phyloP scores from a whole-genome alignment of 176 grass and related monocot genomes.

The Pharus latifolius region DNA sequence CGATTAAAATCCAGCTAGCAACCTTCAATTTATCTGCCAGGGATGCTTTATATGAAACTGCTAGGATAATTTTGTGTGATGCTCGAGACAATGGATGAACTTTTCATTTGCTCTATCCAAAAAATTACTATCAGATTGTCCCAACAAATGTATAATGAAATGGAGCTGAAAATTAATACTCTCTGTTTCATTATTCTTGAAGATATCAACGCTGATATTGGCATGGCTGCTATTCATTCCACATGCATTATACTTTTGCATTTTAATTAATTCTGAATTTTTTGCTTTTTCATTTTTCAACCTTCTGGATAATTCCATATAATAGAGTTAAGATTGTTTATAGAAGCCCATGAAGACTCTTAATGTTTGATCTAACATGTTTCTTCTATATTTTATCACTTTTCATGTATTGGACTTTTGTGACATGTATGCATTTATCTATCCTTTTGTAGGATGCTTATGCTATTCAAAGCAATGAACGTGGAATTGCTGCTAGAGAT shows the following conservation, averaged over 20 bases:
- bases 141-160: not conserved
- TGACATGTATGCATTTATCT: constrained; percentile 12
- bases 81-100: not conserved
- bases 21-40: not conserved
- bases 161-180: not conserved
- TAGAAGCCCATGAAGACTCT: not conserved
- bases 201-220: not conserved
- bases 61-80: not conserved
- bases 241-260: not conserved
- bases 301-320: not conserved
- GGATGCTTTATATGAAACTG: not conserved
- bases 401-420: not conserved
- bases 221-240: not conserved
- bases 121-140: not conserved
- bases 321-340: not conserved
- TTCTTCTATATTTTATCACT: not conserved
- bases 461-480: constrained; percentile 93
- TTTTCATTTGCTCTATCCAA: not conserved
- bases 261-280: not conserved
- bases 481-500: constrained; percentile 81
- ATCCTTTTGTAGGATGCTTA: constrained; percentile 55
- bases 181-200: not conserved
- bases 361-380: not conserved
- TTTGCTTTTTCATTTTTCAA: not conserved
- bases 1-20: not conserved